A percentile compares a stretch with the other conserved stretches of the same genome.
Evolutionary conservation across 148 eudicot species (phyloP).

Genomic region (Chenopodium quinoa): DNA sequence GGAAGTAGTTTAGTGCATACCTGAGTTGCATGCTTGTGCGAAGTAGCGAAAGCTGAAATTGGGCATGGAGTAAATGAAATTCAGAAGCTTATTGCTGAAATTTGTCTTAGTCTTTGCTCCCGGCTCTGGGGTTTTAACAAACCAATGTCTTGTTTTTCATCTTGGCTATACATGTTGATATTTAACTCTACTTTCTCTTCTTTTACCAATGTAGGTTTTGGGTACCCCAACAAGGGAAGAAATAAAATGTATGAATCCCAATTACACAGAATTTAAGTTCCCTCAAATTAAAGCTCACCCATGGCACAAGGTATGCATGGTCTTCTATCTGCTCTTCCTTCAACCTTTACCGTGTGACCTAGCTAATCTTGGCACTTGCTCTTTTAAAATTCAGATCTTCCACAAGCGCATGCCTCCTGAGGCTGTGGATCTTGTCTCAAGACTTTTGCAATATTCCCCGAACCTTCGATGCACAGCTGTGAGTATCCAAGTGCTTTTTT

Average conservation of each 20-base stretch:
- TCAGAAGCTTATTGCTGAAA: background rate
- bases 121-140: background rate
- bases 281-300: constrained; percentile 97
- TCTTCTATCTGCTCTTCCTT: background rate
- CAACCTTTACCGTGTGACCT: background rate
- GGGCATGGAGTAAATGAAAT: background rate
- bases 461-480: constrained; percentile 83
- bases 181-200: background rate
- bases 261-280: constrained; percentile 81
- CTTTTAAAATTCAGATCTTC: constrained; percentile 53
- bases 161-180: background rate
- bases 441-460: constrained; percentile 89
- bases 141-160: background rate
- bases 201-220: constrained; percentile 54
- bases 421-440: constrained; percentile 91
- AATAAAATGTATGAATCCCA: constrained; percentile 93
- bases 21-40: background rate
- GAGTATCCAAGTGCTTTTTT: constrained; percentile 25
- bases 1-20: background rate
- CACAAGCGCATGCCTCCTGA: constrained; percentile 90
- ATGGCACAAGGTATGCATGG: constrained; percentile 84
- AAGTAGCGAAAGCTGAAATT: background rate
- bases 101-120: background rate
- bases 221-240: constrained; percentile 96
- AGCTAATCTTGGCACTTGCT: constrained; percentile 1